Evolutionary conservation across 176 grass and related monocot genomes (phyloP).

Genomic region (Oryza nivara): DNA sequence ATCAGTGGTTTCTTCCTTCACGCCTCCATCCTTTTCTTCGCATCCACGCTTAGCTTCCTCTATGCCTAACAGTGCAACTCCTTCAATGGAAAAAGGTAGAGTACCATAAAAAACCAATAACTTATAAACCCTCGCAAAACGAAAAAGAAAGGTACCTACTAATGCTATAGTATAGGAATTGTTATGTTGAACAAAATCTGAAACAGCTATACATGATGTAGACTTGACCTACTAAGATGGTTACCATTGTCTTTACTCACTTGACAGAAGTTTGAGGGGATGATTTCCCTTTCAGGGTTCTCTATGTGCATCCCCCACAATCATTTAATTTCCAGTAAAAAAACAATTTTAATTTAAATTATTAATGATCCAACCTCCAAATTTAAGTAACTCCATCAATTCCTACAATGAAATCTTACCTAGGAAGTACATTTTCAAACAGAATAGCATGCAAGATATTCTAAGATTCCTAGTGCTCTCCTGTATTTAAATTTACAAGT

Average conservation of each 20-base stretch:
- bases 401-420: constrained; percentile 11
- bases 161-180: constrained; percentile 14
- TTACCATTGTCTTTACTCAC: constrained; percentile 7
- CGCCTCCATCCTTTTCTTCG: constrained; percentile 51
- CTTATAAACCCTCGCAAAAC: no score
- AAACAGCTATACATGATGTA: constrained; percentile 14
- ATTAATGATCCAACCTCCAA: constrained; percentile 11
- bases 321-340: constrained; percentile 11
- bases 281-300: not conserved
- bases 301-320: not conserved
- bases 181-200: not conserved
- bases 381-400: not conserved
- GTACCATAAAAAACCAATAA: constrained; percentile 12
- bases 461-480: not conserved
- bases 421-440: constrained; percentile 10
- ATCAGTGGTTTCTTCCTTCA: constrained; percentile 61
- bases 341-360: constrained; percentile 16
- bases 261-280: not conserved
- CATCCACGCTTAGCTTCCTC: constrained; percentile 59
- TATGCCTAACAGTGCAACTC: constrained; percentile 31
- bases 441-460: constrained; percentile 12
- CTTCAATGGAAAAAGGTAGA: constrained; percentile 42
- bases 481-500: not conserved
- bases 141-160: not conserved
- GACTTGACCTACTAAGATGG: not conserved